A percentile compares a stretch with the other conserved stretches of the same genome.
Evolutionary conservation across 2,329 filamentous ascomycete genomes (phyloP).

Genomic region (Diaporthe velutina): DNA sequence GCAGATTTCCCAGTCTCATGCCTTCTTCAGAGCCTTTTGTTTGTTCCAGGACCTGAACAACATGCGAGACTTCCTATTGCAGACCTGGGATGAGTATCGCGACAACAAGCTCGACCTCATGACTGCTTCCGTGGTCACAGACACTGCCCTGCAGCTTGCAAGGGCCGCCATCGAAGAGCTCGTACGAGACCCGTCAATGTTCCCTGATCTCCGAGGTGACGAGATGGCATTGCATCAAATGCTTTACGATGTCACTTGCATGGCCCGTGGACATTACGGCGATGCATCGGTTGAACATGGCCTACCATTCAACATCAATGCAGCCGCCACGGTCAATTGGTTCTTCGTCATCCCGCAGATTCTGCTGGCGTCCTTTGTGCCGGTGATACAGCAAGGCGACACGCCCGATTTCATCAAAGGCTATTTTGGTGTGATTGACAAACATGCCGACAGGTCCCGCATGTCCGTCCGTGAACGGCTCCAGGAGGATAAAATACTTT

Average conservation of each 20-base stretch:
- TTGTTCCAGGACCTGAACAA: conserved; percentile 8
- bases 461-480: not conserved
- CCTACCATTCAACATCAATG: not conserved
- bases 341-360: not conserved
- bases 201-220: not conserved
- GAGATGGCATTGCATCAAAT: not conserved
- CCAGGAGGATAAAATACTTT: not conserved
- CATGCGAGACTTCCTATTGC: not conserved
- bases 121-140: conserved; percentile 5
- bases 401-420: not conserved
- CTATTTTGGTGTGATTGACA: not conserved
- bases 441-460: not conserved
- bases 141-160: not conserved
- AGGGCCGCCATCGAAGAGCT: not conserved
- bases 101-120: conserved; percentile 3
- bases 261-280: not conserved
- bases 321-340: not conserved
- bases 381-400: not conserved
- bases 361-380: not conserved
- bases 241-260: not conserved
- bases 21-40: not conserved
- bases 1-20: not conserved
- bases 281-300: not conserved
- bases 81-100: conserved; percentile 15
- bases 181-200: not conserved